These are phyloP conservation scores for Castanea mollissima DNA, from an alignment of 306 rosid genomes.

Conservation along the genomic window DNA sequence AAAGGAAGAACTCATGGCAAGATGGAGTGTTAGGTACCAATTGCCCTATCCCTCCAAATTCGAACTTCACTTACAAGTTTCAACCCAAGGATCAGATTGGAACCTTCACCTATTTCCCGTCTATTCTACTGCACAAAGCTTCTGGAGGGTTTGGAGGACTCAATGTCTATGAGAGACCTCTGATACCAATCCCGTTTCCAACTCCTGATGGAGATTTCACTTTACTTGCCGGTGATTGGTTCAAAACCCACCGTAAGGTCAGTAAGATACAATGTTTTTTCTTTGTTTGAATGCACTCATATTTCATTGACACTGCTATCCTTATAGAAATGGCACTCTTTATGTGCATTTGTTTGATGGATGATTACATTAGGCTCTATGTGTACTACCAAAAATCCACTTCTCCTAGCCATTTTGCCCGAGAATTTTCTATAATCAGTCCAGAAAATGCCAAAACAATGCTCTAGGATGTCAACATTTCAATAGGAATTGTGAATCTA, in stretches of 20 bases:
- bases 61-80: slow-evolving; percentile 83
- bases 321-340: neutral
- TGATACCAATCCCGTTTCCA: slow-evolving; percentile 77
- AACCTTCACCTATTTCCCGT: slow-evolving; percentile 76
- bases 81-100: slow-evolving; percentile 97
- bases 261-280: neutral
- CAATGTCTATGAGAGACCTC: slow-evolving; percentile 70
- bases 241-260: slow-evolving; percentile 81
- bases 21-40: slow-evolving; percentile 96
- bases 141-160: slow-evolving; percentile 92
- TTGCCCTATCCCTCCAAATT: slow-evolving; percentile 87
- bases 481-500: neutral
- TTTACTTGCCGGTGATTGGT: slow-evolving; percentile 91
- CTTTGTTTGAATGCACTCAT: neutral
- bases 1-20: slow-evolving; percentile 99
- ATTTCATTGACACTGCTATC: neutral
- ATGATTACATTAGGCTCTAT: neutral
- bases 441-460: neutral
- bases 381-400: neutral
- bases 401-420: neutral
- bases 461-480: neutral
- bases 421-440: neutral
- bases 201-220: slow-evolving; percentile 83
- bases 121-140: slow-evolving; percentile 78
- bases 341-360: neutral